Conservation (phyloP, 169 alveolate genomes). For the Perkinsus olseni region DNA sequence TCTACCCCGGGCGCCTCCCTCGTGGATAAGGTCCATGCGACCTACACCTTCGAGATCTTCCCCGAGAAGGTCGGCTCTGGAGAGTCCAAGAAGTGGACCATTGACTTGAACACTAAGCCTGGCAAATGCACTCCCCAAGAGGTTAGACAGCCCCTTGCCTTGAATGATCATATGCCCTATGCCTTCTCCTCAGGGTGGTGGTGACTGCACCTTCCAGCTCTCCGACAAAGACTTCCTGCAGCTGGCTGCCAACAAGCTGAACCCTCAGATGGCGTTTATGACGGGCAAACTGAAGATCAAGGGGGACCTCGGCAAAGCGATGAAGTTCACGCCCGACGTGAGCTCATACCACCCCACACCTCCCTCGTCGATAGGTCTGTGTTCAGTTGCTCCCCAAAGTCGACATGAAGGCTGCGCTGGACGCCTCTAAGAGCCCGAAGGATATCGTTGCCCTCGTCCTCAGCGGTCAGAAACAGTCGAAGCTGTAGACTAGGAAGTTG, state of each 20-base stretch:
- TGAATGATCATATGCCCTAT: not conserved
- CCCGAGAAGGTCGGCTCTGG: constrained; percentile 39
- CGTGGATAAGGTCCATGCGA: constrained; percentile 48
- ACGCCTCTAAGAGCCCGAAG: not conserved
- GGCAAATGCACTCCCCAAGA: constrained; percentile 42
- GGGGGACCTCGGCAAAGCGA: constrained; percentile 70
- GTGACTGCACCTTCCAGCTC: constrained; percentile 64
- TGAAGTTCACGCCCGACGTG: constrained; percentile 71
- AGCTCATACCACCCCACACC: not conserved
- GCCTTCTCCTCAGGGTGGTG: constrained; percentile 19
- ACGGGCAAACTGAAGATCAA: constrained; percentile 69
- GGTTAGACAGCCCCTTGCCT: not conserved
- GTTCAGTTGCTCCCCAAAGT: not conserved
- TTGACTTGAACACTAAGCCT: constrained; percentile 54
- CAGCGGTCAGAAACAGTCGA: not conserved
- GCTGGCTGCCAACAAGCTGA: constrained; percentile 54
- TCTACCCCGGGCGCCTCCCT: constrained; percentile 36
- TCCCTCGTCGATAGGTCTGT: not conserved
- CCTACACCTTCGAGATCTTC: constrained; percentile 49
- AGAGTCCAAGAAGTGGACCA: constrained; percentile 43
- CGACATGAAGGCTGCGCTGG: not conserved
- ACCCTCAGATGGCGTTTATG: constrained; percentile 74
- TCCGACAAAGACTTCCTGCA: constrained; percentile 56
- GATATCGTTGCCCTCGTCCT: not conserved
- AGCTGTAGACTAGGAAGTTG: too few species aligned